Percentiles rank a stretch among this genome's conserved stretches.
Evolutionary conservation across 371 early-diverging fungal species (phyloP).

Genomic region (Mortierella sp.): DNA sequence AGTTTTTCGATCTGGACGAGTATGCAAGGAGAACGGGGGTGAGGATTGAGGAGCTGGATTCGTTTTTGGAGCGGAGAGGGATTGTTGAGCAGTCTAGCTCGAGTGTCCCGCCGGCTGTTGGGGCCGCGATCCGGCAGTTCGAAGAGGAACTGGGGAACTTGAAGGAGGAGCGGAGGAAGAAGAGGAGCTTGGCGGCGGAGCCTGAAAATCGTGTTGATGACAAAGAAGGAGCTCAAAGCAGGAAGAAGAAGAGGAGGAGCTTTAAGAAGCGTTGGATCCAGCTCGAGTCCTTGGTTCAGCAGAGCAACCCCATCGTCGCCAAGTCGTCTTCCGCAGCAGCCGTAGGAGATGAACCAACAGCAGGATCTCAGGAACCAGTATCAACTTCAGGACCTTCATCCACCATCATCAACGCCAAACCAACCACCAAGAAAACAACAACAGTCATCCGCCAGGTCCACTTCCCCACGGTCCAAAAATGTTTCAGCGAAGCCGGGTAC

Average conservation of each 20-base stretch:
- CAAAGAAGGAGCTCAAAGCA: background rate
- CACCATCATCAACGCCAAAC: constrained; percentile 1
- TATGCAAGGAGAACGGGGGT: constrained; percentile 29
- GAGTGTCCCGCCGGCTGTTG: background rate
- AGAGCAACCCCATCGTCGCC: background rate
- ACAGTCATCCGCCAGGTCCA: background rate
- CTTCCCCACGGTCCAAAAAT: constrained; percentile 29
- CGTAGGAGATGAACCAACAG: too few relatives aligned
- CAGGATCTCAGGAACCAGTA: background rate
- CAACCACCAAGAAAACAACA: background rate
- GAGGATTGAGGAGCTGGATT: constrained; percentile 39
- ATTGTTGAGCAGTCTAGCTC: constrained; percentile 24
- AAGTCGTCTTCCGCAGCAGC: background rate
- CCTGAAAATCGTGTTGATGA: background rate
- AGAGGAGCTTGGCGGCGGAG: constrained; percentile 5
- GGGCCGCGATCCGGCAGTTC: background rate
- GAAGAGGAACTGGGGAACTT: background rate
- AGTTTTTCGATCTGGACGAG: constrained; percentile 41
- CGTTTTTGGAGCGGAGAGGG: constrained; percentile 29
- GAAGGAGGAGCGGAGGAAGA: background rate
- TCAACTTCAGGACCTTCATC: background rate
- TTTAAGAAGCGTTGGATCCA: constrained; percentile 32
- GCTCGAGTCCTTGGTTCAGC: constrained; percentile 15
- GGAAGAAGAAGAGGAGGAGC: background rate
- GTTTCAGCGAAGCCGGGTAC: constrained; percentile 43